Evolutionary conservation across 495 filamentous ascomycete genomes (phyloP), one percentile per base, ranked within the genome.

Genomic region (Aspergillus cavernicola): DNA sequence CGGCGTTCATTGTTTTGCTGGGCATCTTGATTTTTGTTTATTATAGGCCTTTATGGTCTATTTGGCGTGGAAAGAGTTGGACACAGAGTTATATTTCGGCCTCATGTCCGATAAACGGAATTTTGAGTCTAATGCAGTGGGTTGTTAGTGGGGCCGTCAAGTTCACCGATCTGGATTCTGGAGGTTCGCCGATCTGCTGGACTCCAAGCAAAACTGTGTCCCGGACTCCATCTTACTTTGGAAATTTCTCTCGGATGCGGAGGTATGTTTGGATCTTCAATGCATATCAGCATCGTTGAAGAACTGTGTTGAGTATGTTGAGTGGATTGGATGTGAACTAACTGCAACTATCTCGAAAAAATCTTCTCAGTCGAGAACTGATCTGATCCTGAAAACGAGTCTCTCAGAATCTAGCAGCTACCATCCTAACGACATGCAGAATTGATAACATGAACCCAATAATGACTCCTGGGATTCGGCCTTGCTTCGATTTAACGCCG

Each of bases 1-100:
- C 78, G 63, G 75, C 71, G 41, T 70, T 68, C 72, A 77, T 80
- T 40, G 62, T 73, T 61, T 67, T 48, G 18, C 19, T 32, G 10
- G 48, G 6, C 60, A 60, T 63, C 26, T 32, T 48, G 13, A 19
- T 33, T 24, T 16, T 13, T 12, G 15, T 22, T 23, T 29, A 22
- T 24, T 0, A 16, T 4, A 23, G 23, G 16, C 16, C 1, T 6
- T 11, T 48, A 23, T 20, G 12, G 42, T 26, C 9, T 16, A 39
- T 18, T 20, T 46, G 22, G 20, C 9, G 28, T 41, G 47, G 32
- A n/a, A n/a, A n/a, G n/a, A n/a, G n/a, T n/a, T n/a, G n/a, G n/a
- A n/a, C 9, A 20, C 9, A 24, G 19, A 16, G 13, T 36, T 24
- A 33, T 39, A 47, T 45, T 28, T 53, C 51, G 53, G 32, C n/a